Conservation (phyloP, 306 rosid genomes). For the Acmispon strigosus region DNA sequence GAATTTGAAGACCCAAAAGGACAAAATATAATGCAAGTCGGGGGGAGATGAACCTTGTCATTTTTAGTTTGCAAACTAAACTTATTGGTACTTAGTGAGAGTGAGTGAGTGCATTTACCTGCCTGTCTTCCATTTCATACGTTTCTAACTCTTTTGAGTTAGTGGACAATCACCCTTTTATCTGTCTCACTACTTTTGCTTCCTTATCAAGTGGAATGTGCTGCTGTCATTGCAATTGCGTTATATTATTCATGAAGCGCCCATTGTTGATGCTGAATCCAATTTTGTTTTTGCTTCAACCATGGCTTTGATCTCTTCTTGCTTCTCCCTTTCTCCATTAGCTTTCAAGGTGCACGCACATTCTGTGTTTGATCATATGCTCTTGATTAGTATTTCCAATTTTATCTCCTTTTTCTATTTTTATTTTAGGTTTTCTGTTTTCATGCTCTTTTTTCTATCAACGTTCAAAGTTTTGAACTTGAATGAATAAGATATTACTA, state of each 20-base stretch:
- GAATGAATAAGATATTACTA: background rate
- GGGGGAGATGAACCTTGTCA: background rate
- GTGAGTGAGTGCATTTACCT: background rate
- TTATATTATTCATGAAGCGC: slow-evolving; percentile 27
- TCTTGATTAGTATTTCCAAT: background rate
- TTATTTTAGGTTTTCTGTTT: background rate
- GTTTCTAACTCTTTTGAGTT: slow-evolving; percentile 16
- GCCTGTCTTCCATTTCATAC: slow-evolving; percentile 34
- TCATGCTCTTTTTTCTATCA: background rate
- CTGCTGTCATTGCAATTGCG: background rate
- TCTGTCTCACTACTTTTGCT: background rate
- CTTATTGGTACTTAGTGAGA: background rate
- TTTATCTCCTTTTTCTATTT: background rate
- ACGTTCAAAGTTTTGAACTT: background rate
- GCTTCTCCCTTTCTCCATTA: slow-evolving; percentile 38
- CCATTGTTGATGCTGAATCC: slow-evolving; percentile 29
- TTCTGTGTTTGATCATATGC: background rate
- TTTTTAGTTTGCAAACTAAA: background rate
- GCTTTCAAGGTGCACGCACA: slow-evolving; percentile 46
- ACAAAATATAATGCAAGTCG: slow-evolving; percentile 11
- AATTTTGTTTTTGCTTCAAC: slow-evolving; percentile 20
- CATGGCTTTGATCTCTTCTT: slow-evolving; percentile 51
- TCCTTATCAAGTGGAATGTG: slow-evolving; percentile 15
- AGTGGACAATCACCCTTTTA: background rate
- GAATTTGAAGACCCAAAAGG: background rate